Conservation (phyloP, 164 flowering plant genomes). For the Cinnamomum micranthum region DNA sequence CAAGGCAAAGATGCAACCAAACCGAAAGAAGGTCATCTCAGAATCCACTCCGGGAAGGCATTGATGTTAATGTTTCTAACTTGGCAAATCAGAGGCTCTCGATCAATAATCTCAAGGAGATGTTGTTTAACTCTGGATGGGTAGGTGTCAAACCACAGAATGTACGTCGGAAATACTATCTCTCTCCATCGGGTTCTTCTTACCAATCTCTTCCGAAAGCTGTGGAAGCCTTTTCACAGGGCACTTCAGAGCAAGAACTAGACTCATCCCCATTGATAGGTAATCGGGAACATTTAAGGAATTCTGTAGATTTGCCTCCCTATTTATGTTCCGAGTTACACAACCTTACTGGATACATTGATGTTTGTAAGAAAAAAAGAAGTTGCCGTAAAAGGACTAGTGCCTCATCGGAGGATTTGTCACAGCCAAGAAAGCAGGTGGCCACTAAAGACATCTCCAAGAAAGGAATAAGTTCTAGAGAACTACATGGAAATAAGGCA, state of each 20-base stretch:
- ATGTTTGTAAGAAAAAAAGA: slow-evolving; percentile 3
- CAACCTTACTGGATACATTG: background rate
- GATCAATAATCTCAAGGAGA: slow-evolving; percentile 4
- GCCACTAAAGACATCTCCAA: background rate
- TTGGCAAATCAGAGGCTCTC: background rate
- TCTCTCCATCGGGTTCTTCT: slow-evolving; percentile 22
- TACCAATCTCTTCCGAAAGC: slow-evolving; percentile 19
- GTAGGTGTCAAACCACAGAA: slow-evolving; percentile 5
- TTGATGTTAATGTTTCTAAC: background rate
- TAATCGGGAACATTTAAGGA: background rate
- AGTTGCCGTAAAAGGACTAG: background rate
- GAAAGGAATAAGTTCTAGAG: background rate
- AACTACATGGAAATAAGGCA: background rate
- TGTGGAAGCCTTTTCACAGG: slow-evolving; percentile 12
- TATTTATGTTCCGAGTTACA: background rate
- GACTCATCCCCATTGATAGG: slow-evolving; percentile 3
- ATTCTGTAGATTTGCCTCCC: background rate
- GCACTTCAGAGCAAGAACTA: slow-evolving; percentile 6
- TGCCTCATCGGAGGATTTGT: background rate
- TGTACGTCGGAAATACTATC: slow-evolving; percentile 1
- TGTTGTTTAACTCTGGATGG: slow-evolving; percentile 19
- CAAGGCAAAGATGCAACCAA: background rate
- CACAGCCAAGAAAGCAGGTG: background rate
- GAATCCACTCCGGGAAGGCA: background rate
- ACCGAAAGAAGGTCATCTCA: background rate